Base-by-base conservation (phyloP, 176 grass and related monocot species). In the Aegilops sharonensis region DNA sequence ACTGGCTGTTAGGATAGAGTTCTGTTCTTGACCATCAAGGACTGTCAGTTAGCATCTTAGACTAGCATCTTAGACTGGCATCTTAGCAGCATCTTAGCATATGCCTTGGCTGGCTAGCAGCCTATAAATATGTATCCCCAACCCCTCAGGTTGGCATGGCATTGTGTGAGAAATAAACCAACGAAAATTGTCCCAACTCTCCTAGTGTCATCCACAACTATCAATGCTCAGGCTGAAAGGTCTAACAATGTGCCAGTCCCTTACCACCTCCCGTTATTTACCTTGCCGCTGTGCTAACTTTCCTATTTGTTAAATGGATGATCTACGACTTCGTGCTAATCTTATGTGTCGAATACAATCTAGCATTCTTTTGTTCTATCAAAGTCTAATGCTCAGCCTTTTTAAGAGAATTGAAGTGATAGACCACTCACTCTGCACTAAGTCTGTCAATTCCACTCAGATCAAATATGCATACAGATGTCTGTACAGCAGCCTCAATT, bases 211-310 rank as follows among this genome's bases (percentile, higher is more conserved):
- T 27, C 27, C 27, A 27, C 27, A 27, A 27, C 27, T 27, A 27
- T 27, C 27, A 27, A 27, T 27, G 27, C 27, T 27, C 27, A 27
- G 27, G 27, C 27, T 27, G 27, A 27, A 27, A 27, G 27, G 27
- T 27, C 27, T 27, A 27, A 27, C 27, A 27, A 27, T 27, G 27
- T 72, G 73, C 50, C 50, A 54, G 50, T 54, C 50, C 17, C 15
- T 54, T 54, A 54, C 50, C 91, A 88, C 66, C 13, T 68, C 60
- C 54, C 86, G 89, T 87, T 82, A 68, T 20, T 81, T 87, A 74
- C 57, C 40, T 73, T 88, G 81, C 80, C 79, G 74, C 56, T 68
- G 59, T 75, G 45, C 50, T 82, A 68, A 77, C 24, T 90, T 92
- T 90, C 27, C 56, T 82, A 52, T 91, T 87, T 59, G 43, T 68